Base-by-base conservation (phyloP, 805 yeast genomes). In the Yamadazyma olivae region DNA sequence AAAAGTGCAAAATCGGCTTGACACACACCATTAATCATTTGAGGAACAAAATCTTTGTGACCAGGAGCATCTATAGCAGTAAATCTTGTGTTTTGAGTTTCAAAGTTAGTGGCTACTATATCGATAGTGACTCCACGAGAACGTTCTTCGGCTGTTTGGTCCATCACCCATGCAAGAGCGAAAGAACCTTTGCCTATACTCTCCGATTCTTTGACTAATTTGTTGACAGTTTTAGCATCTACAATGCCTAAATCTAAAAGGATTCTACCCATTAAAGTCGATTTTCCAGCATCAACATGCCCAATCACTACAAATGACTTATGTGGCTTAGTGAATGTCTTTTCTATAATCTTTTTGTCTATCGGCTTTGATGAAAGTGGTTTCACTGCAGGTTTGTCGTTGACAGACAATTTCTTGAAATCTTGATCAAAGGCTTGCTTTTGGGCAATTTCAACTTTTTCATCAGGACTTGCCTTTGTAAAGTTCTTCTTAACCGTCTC, bases 1-100 rank as follows among this genome's bases (percentile, higher is more conserved):
- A 84, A 64, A 13, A 85, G 64, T 0, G 90, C 90, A 28, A 80
- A 56, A 49, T 85, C 93, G 0, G 93, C 90, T 50, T 83, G 89
- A 3, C 83, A 63, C 1, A 85, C 83, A 19, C 95, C 95, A 19
- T 86, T 83, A 46, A 85, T 83, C 88, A 85, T 83, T 49, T 83
- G 86, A 3, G 95, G 95, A 21, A 85, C 84, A 56, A 82, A 85
- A 50, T 85, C 93, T 41, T 72, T 70, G 57, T 85, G 95, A 0
- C 95, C 95, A 0, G 95, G 95, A 1, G 95, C 89, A 61, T 85
- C 95, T 37, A 85, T 77, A 4, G 88, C 81, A 1, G 87, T 79
- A 53, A 81, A 83, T 32, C 70, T 59, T 5, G 79, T 67, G 2
- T 48, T 54, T 1, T 51, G 35, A 2, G 90, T 81, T 47, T 78